Evolutionary conservation across 164 flowering plant genomes (phyloP), one percentile per base, ranked within the genome.

Genomic region (Nymphaea colorata): DNA sequence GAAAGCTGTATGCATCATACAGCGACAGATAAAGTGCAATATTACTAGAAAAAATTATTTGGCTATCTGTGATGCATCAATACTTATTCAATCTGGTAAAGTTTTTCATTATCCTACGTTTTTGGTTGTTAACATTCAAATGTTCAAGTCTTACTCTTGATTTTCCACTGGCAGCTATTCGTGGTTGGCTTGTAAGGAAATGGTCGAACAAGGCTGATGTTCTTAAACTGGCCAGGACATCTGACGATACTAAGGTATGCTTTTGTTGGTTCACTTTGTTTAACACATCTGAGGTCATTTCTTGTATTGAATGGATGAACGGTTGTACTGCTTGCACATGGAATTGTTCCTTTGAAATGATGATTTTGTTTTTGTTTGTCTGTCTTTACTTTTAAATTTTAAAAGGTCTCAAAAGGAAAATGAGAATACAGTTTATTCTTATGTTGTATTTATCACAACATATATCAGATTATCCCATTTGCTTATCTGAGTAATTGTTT

Each of bases 171-270:
- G 77, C 84, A 91, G 97, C 82, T 64, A 83, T 95, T 75, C 99
- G 98, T 70, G 98, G 99, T 69, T 91, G 96, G 90, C 74, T 92
- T 67, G 98, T 95, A 45, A 79, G 97, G 78, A 86, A 95, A 81
- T 91, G 89, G 78, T 87, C 97, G 16, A 91, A 94, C 64, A 82
- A 88, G 71, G 67, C 84, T 44, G 88, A 82, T 66, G 69, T 85
- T 55, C 75, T 91, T 42, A 66, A 61, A 43, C 45, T 67, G 15
- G 59, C 75, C 42, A 61, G 12, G 59, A 83, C 78, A 67, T 75
- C 71, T 61, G 86, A 80, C 12, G 82, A 73, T 41, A 71, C 66
- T 67, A 84, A 84, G 93, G 97, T 88, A 82, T 51, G 57, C 8
- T 10, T 25, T 51, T 51, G 57, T 15, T 15, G 57, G 57, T 51